A percentile compares a stretch with the other conserved stretches of the same genome.
Evolutionary conservation across 371 early-diverging fungal species (phyloP).

Genomic region (Apophysomyces elegans): DNA sequence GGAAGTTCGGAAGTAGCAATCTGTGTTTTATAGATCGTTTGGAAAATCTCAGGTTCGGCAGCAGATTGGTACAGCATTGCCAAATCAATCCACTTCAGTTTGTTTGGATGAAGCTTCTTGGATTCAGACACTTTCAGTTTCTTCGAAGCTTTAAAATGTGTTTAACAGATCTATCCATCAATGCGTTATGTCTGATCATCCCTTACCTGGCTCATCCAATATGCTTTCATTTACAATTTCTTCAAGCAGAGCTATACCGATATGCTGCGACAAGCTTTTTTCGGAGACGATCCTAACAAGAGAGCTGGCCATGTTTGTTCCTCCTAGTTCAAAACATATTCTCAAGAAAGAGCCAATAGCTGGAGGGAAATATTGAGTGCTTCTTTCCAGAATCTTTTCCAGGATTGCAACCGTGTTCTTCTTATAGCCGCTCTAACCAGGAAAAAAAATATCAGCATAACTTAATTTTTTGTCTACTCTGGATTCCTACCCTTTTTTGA

Average conservation of each 20-base stretch:
- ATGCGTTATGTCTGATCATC: constrained; percentile 22
- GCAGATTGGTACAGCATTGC: constrained; percentile 65
- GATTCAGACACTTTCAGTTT: constrained; percentile 9
- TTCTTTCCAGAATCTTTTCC: constrained; percentile 30
- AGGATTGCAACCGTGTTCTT: constrained; percentile 36
- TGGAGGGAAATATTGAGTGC: constrained; percentile 48
- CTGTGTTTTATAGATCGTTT: constrained; percentile 58
- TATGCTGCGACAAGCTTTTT: constrained; percentile 60
- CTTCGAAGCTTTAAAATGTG: constrained; percentile 12
- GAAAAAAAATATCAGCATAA: constrained; percentile 11
- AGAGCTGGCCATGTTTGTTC: constrained; percentile 29
- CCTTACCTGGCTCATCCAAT: neutral
- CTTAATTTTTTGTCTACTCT: too few species aligned
- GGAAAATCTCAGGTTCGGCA: constrained; percentile 65
- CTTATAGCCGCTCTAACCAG: constrained; percentile 27
- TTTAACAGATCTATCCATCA: neutral
- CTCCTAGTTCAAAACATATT: constrained; percentile 55
- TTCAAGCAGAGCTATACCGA: constrained; percentile 61
- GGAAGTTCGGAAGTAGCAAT: constrained; percentile 50
- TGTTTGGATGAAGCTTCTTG: constrained; percentile 10
- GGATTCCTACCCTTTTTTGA: constrained; percentile 22
- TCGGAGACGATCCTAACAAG: constrained; percentile 42
- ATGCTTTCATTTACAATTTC: constrained; percentile 29
- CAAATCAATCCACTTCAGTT: constrained; percentile 60
- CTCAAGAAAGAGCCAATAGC: constrained; percentile 59